phyloP scores from a whole-genome alignment of 176 grass and related monocot genomes.

The Elymus sibiricus region DNA sequence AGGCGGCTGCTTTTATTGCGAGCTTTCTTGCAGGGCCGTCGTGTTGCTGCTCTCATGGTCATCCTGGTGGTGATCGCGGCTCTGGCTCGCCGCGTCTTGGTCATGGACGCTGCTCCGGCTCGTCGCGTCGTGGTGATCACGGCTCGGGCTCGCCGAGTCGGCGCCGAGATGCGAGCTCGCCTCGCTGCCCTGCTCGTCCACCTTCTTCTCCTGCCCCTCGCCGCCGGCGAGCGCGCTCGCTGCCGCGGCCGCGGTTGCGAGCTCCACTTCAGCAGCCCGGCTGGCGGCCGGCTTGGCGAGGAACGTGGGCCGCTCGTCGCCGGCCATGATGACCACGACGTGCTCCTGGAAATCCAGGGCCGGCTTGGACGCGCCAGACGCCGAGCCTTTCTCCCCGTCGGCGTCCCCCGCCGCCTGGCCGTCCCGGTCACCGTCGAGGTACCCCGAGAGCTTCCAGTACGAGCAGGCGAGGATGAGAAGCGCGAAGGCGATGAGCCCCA shows the following conservation, averaged over 20 bases:
- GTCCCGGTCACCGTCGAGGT: slow-evolving; percentile 35
- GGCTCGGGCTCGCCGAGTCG: neutral
- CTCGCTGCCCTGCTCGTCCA: neutral
- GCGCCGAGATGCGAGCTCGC: neutral
- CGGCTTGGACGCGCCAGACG: neutral
- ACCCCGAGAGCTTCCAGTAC: slow-evolving; percentile 75
- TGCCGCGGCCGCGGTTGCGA: neutral
- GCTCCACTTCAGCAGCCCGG: slow-evolving; percentile 35
- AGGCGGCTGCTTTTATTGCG: slow-evolving; percentile 21
- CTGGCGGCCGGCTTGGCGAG: slow-evolving; percentile 46
- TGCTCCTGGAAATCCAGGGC: slow-evolving; percentile 1
- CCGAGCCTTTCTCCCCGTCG: slow-evolving; percentile 26
- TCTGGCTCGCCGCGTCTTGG: neutral
- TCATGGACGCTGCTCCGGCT: neutral
- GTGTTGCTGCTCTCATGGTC: slow-evolving; percentile 12
- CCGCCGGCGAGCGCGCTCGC: neutral
- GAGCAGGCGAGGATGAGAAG: slow-evolving; percentile 87
- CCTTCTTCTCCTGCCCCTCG: neutral
- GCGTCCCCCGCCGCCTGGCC: neutral
- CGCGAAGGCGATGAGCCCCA: slow-evolving; percentile 71
- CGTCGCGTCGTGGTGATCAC: neutral
- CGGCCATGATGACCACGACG: slow-evolving; percentile 60
- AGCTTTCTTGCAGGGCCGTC: slow-evolving; percentile 32
- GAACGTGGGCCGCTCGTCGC: slow-evolving; percentile 63
- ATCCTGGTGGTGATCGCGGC: neutral